Evolutionary conservation across 2,329 filamentous ascomycete genomes (phyloP).

Genomic region (Talaromyces sp.): DNA sequence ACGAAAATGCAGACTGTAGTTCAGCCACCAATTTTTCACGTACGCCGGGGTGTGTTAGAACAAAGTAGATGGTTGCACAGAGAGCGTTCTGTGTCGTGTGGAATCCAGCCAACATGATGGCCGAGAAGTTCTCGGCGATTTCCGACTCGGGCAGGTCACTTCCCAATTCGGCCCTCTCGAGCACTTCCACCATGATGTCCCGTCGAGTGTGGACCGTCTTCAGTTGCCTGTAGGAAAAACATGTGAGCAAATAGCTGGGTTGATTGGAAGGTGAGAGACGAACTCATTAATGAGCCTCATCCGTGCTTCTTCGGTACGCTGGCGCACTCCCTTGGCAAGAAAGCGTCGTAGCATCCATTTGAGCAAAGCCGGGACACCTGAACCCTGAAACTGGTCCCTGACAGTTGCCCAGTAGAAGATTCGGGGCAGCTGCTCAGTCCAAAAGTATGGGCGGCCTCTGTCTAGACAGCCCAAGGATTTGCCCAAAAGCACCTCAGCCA

Average conservation of each 20-base stretch:
- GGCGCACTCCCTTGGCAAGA: conserved; percentile 20
- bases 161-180: conserved; percentile 15
- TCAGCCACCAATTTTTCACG: conserved; percentile 16
- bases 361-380: conserved; percentile 20
- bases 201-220: conserved; percentile 17
- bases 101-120: conserved; percentile 24
- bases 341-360: conserved; percentile 22
- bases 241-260: neutral
- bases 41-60: conserved; percentile 19
- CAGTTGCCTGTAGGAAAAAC: conserved; percentile 15
- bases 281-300: conserved; percentile 23
- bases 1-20: conserved; percentile 14
- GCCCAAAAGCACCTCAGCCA: conserved; percentile 20
- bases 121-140: conserved; percentile 23
- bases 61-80: conserved; percentile 22
- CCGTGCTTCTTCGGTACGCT: conserved; percentile 17
- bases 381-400: conserved; percentile 21
- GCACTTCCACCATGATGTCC: conserved; percentile 23
- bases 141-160: conserved; percentile 17
- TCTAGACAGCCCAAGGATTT: conserved; percentile 21
- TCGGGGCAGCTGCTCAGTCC: conserved; percentile 22
- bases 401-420: conserved; percentile 25
- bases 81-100: conserved; percentile 23
- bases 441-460: conserved; percentile 20
- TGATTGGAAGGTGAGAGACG: neutral